Percentiles rank a stretch among this genome's conserved stretches.
Evolutionary conservation across 139 green algal genomes (phyloP).

Genomic region (Coccomyxa sp.): DNA sequence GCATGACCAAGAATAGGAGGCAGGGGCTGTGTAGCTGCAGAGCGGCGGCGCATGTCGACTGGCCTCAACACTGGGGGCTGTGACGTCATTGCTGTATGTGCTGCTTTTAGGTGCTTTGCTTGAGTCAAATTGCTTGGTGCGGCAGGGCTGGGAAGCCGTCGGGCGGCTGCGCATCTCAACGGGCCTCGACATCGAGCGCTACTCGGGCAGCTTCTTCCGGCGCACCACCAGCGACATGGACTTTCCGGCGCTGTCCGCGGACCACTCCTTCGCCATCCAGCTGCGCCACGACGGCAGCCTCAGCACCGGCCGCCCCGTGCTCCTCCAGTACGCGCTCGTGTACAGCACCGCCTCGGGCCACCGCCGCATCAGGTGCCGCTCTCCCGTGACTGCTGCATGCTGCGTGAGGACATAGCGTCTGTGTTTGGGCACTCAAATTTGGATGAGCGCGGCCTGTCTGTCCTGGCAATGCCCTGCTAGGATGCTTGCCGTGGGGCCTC

Average conservation of each 20-base stretch:
- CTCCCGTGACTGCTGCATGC: too few relatives aligned
- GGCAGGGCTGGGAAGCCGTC: conserved; percentile 80
- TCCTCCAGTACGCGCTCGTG: conserved; percentile 78
- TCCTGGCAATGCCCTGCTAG: too few relatives aligned
- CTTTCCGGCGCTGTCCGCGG: conserved; percentile 75
- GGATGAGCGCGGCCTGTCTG: too few relatives aligned
- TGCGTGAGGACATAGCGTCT: too few relatives aligned
- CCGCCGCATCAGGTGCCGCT: conserved; percentile 27
- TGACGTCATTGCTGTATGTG: background rate
- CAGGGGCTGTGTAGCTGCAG: too few relatives aligned
- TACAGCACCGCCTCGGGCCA: conserved; percentile 68
- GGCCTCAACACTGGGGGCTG: too few relatives aligned
- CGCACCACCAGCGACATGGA: conserved; percentile 67
- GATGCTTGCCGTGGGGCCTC: too few relatives aligned
- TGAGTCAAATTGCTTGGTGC: background rate
- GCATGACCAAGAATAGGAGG: too few relatives aligned
- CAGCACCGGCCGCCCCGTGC: conserved; percentile 39
- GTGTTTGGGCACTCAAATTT: too few relatives aligned
- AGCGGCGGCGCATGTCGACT: too few relatives aligned
- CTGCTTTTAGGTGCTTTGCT: too few relatives aligned
- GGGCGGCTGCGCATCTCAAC: conserved; percentile 65
- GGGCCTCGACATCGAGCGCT: conserved; percentile 74
- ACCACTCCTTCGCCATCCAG: conserved; percentile 50
- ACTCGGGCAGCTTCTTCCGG: conserved; percentile 49
- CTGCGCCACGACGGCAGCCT: conserved; percentile 47